Evolutionary conservation across 2,329 filamentous ascomycete species (phyloP).

Genomic region (Pseudogymnoascus sp.): DNA sequence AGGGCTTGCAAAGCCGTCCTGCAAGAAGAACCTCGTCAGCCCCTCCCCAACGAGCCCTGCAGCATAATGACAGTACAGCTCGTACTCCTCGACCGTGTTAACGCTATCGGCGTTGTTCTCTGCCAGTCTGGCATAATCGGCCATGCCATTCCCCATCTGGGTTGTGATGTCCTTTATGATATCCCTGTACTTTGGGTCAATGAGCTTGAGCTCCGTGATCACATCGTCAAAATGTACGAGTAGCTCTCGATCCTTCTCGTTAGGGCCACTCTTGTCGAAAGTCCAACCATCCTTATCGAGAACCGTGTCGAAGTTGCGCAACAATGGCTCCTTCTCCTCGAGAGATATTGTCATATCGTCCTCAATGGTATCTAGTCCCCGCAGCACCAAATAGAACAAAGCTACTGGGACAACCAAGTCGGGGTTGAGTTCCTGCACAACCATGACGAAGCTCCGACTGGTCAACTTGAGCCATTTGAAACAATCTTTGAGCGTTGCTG

Average conservation of each 20-base stretch:
- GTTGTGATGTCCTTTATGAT: constrained; percentile 89
- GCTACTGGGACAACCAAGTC: constrained; percentile 84
- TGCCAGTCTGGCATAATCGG: constrained; percentile 81
- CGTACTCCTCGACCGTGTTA: constrained; percentile 78
- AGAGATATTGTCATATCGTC: constrained; percentile 92
- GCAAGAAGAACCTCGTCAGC: constrained; percentile 80
- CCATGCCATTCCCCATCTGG: constrained; percentile 98
- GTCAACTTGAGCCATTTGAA: constrained; percentile 81
- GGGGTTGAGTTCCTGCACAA: constrained; percentile 92
- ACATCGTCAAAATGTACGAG: constrained; percentile 88
- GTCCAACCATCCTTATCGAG: constrained; percentile 84
- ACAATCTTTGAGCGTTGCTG: constrained; percentile 65
- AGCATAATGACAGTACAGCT: constrained; percentile 96
- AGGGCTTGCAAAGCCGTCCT: constrained; percentile 77
- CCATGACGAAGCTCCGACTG: constrained; percentile 83
- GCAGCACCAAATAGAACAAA: constrained; percentile 86
- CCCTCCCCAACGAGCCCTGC: constrained; percentile 98
- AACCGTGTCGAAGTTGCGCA: constrained; percentile 72
- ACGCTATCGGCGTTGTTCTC: constrained; percentile 74
- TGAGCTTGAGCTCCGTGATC: constrained; percentile 74
- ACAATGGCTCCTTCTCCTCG: constrained; percentile 72
- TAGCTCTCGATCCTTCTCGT: constrained; percentile 90
- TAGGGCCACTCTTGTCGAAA: constrained; percentile 72
- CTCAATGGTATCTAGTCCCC: constrained; percentile 94
- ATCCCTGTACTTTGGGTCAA: constrained; percentile 73